A percentile compares a stretch with the other conserved stretches of the same genome.
These are phyloP conservation scores for Penicillium sp. DNA, from an alignment of 2,329 filamentous ascomycete genomes.

Conservation along the genomic window DNA sequence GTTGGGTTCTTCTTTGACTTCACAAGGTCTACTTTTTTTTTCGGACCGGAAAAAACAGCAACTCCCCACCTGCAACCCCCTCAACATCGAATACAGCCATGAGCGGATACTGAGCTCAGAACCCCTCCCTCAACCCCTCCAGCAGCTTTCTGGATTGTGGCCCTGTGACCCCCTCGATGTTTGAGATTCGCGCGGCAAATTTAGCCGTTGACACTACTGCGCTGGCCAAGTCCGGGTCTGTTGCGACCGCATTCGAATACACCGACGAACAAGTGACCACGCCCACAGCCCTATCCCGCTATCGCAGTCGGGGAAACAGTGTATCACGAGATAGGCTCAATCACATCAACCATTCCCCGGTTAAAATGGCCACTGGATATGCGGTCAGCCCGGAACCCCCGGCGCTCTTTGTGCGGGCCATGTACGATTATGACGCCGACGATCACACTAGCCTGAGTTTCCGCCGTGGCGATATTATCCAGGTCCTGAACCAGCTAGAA, in stretches of 20 bases:
- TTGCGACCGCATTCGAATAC: constrained; percentile 46
- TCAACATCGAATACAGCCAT: constrained; percentile 20
- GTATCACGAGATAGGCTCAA: constrained; percentile 24
- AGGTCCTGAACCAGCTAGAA: constrained; percentile 96
- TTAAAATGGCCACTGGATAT: constrained; percentile 33
- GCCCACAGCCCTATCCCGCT: constrained; percentile 29
- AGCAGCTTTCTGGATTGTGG: constrained; percentile 7
- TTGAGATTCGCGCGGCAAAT: constrained; percentile 33
- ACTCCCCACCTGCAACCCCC: constrained; percentile 15
- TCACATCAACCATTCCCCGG: constrained; percentile 23
- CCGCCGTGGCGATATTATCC: constrained; percentile 93
- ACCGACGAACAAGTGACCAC: constrained; percentile 38
- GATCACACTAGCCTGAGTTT: constrained; percentile 96
- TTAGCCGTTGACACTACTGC: constrained; percentile 34
- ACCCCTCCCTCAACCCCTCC: neutral
- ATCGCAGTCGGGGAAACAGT: constrained; percentile 33
- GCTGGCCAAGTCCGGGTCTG: constrained; percentile 36
- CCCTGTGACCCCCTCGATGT: constrained; percentile 29
- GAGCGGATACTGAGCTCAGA: constrained; percentile 20
- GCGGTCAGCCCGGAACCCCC: constrained; percentile 45
- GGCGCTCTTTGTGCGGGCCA: constrained; percentile 80
- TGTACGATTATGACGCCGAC: constrained; percentile 98
- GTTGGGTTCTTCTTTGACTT: neutral
- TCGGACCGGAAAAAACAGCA: constrained; percentile 9
- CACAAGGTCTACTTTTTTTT: neutral